Evolutionary conservation across 2,329 filamentous ascomycete species (phyloP).

Genomic region (Kalmusia sp.): DNA sequence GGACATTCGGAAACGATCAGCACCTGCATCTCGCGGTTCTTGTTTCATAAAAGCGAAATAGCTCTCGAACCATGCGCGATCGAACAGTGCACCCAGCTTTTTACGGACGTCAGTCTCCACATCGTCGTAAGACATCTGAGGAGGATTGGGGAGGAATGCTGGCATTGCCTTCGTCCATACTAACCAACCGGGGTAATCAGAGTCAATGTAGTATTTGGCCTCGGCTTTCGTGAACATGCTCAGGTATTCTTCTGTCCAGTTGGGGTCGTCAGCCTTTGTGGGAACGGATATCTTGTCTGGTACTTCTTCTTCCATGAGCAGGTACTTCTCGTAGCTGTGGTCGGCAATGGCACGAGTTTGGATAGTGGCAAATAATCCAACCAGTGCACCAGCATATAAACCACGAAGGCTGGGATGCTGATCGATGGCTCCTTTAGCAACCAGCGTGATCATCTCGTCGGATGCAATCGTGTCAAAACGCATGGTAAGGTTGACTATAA

Average conservation of each 20-base stretch:
- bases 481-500: constrained; percentile 87
- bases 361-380: constrained; percentile 78
- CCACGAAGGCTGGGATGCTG: constrained; percentile 85
- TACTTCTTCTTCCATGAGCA: constrained; percentile 80
- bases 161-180: constrained; percentile 91
- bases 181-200: constrained; percentile 93
- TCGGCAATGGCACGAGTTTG: constrained; percentile 85
- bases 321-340: constrained; percentile 86
- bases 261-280: constrained; percentile 72
- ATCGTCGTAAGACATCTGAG: constrained; percentile 78
- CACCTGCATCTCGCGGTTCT: constrained; percentile 81
- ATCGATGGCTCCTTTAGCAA: constrained; percentile 84
- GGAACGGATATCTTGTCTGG: constrained; percentile 77
- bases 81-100: constrained; percentile 81
- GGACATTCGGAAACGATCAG: constrained; percentile 89
- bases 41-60: constrained; percentile 96
- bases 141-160: constrained; percentile 76
- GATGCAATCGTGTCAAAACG: constrained; percentile 90
- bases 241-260: constrained; percentile 82
- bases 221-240: constrained; percentile 77
- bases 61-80: constrained; percentile 82
- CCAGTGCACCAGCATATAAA: constrained; percentile 82
- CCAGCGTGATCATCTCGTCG: constrained; percentile 80
- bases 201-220: constrained; percentile 88
- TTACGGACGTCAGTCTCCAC: constrained; percentile 75